These are phyloP conservation scores for Tulasnella sp. DNA, from an alignment of 768 basidiomycete genomes.

Conservation along the genomic window DNA sequence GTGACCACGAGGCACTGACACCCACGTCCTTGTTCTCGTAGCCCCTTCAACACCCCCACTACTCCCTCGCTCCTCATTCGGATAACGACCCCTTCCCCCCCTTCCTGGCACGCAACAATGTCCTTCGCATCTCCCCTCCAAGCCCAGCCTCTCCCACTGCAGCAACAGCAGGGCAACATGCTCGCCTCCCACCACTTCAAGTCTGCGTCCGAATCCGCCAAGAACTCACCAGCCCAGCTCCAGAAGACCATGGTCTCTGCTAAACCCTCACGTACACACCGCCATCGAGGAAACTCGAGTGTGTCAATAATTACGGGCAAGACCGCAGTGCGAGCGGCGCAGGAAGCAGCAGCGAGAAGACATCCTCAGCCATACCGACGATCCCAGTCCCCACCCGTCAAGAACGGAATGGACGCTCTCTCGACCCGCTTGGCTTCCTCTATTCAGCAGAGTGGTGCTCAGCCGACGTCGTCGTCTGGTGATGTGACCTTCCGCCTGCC, in stretches of 20 bases:
- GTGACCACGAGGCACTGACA: not conserved
- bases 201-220: not conserved
- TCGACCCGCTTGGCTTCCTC: not conserved
- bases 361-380: not conserved
- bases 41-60: not conserved
- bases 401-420: constrained; percentile 1
- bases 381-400: constrained; percentile 16
- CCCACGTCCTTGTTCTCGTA: not conserved
- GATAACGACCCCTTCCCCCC: not conserved
- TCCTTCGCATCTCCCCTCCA: constrained; percentile 1
- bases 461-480: constrained; percentile 1
- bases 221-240: not conserved
- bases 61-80: too few species aligned
- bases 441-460: not conserved
- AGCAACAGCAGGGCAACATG: constrained; percentile 1
- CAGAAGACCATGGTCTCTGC: not conserved
- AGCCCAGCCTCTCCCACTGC: not conserved
- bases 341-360: not conserved
- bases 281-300: constrained; percentile 18
- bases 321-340: constrained; percentile 10
- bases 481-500: constrained; percentile 25
- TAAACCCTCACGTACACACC: not conserved
- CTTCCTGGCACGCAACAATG: not conserved
- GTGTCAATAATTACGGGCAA: constrained; percentile 25
- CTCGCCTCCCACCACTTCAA: not conserved